Evolutionary conservation across 2,329 filamentous ascomycete species (phyloP).

Genomic region (Aspergillus hiratsukae): DNA sequence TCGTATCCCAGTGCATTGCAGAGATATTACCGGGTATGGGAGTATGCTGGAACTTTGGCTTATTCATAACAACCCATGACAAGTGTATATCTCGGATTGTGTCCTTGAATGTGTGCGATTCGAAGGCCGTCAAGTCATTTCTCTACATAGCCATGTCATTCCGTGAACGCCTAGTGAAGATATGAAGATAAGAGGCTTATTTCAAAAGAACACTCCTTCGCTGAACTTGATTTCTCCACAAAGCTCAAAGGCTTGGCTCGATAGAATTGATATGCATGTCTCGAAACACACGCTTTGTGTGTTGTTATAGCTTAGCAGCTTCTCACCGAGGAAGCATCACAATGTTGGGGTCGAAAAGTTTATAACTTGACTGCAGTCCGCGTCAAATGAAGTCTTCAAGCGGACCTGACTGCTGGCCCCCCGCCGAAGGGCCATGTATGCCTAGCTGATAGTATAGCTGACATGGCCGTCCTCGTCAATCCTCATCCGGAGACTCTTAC

Average conservation of each 20-base stretch:
- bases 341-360: background rate
- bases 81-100: background rate
- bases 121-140: background rate
- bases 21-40: background rate
- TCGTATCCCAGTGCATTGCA: background rate
- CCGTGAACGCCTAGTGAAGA: background rate
- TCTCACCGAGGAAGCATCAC: background rate
- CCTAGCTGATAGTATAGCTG: background rate
- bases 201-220: background rate
- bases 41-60: conserved; percentile 7
- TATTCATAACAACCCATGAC: background rate
- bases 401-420: background rate
- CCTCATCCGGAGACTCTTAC: background rate
- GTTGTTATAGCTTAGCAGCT: background rate
- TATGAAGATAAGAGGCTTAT: background rate
- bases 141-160: no score
- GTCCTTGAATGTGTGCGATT: background rate
- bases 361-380: background rate
- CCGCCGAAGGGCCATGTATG: background rate
- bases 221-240: background rate
- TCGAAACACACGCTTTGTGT: conserved; percentile 7
- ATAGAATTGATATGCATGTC: background rate
- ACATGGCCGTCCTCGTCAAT: background rate
- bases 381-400: background rate
- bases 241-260: background rate